Evolutionary conservation across 2,329 filamentous ascomycete species (phyloP).

Genomic region (Diaporthe australafricana): DNA sequence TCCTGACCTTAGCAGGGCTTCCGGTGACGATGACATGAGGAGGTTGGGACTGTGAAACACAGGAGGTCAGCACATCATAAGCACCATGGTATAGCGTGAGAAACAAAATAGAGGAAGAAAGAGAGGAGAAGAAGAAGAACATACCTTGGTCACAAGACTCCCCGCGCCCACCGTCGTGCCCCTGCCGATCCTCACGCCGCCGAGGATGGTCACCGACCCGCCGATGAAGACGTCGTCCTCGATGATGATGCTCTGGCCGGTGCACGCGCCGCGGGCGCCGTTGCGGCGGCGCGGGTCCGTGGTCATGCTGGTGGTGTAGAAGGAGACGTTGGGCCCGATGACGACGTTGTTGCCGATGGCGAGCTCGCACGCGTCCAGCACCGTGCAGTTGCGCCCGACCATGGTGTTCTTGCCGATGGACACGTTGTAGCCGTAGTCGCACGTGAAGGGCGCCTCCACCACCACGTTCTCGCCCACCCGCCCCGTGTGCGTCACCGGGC

Average conservation of each 20-base stretch:
- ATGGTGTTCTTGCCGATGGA: constrained; percentile 86
- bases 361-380: constrained; percentile 88
- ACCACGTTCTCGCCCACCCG: constrained; percentile 79
- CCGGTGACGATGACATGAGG: constrained; percentile 41
- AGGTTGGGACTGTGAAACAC: constrained; percentile 35
- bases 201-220: constrained; percentile 80
- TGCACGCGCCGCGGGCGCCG: constrained; percentile 78
- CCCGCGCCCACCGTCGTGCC: constrained; percentile 85
- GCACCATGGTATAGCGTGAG: neutral
- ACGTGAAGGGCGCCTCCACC: constrained; percentile 90
- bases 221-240: constrained; percentile 89
- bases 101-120: neutral
- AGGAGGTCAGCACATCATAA: neutral
- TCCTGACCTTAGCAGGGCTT: constrained; percentile 39
- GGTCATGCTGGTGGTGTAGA: constrained; percentile 80
- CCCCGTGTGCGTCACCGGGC: constrained; percentile 65
- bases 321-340: constrained; percentile 86
- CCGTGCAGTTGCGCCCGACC: constrained; percentile 84
- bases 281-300: constrained; percentile 79
- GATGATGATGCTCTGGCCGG: constrained; percentile 79
- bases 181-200: constrained; percentile 83
- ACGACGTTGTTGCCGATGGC: constrained; percentile 82
- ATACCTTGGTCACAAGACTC: constrained; percentile 83
- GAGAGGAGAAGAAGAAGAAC: constrained; percentile 37
- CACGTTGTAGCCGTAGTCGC: constrained; percentile 95